phyloP scores from a whole-genome alignment of 768 basidiomycete species.

The Asterophora parasitica region DNA sequence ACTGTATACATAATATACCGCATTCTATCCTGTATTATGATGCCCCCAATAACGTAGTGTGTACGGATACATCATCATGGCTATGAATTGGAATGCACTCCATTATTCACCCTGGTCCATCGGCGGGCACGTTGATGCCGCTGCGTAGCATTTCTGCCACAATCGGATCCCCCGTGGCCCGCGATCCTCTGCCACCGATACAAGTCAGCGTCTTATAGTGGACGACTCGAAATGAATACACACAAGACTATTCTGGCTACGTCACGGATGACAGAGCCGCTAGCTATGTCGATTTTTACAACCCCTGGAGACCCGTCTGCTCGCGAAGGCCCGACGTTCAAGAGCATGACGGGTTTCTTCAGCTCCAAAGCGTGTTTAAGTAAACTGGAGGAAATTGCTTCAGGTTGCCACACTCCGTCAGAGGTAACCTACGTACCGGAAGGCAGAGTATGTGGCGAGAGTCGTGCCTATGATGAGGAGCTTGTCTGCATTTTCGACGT shows the following conservation, averaged over 20 bases:
- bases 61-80: neutral
- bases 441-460: constrained; percentile 91
- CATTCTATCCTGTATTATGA: neutral
- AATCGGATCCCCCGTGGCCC: constrained; percentile 37
- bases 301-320: constrained; percentile 68
- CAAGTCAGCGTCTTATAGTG: neutral
- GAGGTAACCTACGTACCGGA: constrained; percentile 44
- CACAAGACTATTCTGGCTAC: constrained; percentile 60
- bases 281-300: constrained; percentile 75
- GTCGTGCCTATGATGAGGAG: constrained; percentile 86
- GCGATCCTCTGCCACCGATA: constrained; percentile 38
- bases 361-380: constrained; percentile 74
- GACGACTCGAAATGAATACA: constrained; percentile 22
- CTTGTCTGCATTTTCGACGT: constrained; percentile 57
- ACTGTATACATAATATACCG: neutral
- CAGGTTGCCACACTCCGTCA: neutral
- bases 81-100: neutral
- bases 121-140: constrained; percentile 51
- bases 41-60: neutral
- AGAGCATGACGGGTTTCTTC: constrained; percentile 71
- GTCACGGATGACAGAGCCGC: constrained; percentile 67
- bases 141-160: constrained; percentile 50
- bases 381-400: constrained; percentile 41
- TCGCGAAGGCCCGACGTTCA: constrained; percentile 87
- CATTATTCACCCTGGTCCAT: constrained; percentile 25